Base-by-base conservation (phyloP, 768 basidiomycete genomes). In the Fistulinella prunicolor region DNA sequence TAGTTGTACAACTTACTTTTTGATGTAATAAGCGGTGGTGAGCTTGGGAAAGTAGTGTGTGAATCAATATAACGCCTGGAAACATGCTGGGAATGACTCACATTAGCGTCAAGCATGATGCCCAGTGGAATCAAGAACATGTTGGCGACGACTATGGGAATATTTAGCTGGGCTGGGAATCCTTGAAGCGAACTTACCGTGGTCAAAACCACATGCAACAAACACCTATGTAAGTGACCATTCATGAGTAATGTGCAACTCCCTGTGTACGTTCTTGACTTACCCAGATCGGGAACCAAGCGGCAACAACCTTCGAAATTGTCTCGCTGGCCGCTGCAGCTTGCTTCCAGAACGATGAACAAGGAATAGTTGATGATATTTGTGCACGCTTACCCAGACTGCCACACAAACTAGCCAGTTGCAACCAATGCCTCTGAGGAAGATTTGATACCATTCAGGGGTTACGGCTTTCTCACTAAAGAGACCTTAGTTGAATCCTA, bases 221-320 rank as follows among this genome's bases (percentile, higher is more conserved):
- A 87, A 88, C 20, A 83, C 71, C 83, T 85, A 19, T 8, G 35
- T 19, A 45, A 0, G 46, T 7, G 10, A 48, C 6, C 36, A 37
- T 41, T 29, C 8, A 37, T 28, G 17, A 49, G 37, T 9, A 35
- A 38, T 32, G 23, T 35, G 39, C 34, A 21, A 32, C 41, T n/a
- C n/a, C 37, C 23, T 36, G 20, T 26, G 5, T 3, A 35, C 32
- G 41, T n/a, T 41, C 19, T 22, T 14, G 19, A 57, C 74, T 32
- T 55, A 83, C 83, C 83, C 83, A 87, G 50, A 87, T 86, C 7
- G 86, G 86, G 46, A 87, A 77, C 86, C 85, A 87, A 40, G 78
- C 73, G 0, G 80, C 78, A 48, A 81, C 68, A 34, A 87, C 73
- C 77, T 88, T 88, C 7, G 86, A 88, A 9, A 81, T 58, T 1